phyloP scores from a whole-genome alignment of 108 stramenopile genomes.

The Skeletonema tropicum region DNA sequence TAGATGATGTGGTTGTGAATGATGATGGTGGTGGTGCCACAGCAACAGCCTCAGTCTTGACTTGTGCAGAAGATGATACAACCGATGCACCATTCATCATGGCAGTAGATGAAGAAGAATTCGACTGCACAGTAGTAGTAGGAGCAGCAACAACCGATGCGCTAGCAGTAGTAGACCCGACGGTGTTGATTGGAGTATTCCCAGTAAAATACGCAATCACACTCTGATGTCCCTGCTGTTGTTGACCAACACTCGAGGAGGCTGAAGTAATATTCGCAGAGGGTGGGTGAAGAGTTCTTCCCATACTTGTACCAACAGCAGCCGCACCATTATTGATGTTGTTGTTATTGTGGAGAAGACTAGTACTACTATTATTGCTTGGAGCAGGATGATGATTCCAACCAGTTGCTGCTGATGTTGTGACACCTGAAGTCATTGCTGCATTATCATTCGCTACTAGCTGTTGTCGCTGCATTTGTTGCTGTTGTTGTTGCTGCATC shows the following conservation, averaged over 20 bases:
- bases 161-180: background rate
- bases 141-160: no score
- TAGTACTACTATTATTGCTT: no score
- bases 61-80: background rate
- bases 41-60: background rate
- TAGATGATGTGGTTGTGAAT: background rate
- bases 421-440: no score
- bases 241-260: background rate
- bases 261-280: background rate
- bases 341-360: no score
- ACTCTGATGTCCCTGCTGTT: background rate
- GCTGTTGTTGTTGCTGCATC: background rate
- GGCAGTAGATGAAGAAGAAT: background rate
- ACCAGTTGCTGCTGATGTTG: no score
- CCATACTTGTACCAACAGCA: no score
- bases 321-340: no score
- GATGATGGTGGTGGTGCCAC: background rate
- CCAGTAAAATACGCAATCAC: conserved; percentile 1
- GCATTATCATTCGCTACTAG: background rate
- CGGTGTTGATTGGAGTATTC: background rate
- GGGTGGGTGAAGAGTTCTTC: no score
- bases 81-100: background rate
- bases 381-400: no score
- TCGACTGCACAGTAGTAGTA: background rate
- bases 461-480: background rate